These are phyloP conservation scores for Apiospora aurea DNA, from an alignment of 2,329 filamentous ascomycete genomes.

Conservation along the genomic window DNA sequence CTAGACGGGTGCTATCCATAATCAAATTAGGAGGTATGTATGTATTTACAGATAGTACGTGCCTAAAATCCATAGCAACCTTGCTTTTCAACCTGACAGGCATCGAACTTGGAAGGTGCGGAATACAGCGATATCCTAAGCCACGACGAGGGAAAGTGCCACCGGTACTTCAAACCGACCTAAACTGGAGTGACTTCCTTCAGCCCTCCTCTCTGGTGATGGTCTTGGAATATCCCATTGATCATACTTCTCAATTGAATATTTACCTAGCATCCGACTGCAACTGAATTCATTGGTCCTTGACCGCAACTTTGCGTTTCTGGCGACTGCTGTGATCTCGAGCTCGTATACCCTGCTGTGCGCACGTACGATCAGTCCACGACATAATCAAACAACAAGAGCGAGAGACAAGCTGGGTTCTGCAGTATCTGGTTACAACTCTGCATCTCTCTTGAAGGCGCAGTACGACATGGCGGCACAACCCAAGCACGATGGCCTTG, in stretches of 20 bases:
- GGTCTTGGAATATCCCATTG: not conserved
- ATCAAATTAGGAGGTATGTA: too few species aligned
- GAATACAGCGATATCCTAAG: not conserved
- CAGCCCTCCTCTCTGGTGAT: not conserved
- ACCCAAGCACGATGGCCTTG: not conserved
- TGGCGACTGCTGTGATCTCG: not conserved
- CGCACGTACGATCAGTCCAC: constrained; percentile 1
- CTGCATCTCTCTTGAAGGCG: not conserved
- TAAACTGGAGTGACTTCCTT: not conserved
- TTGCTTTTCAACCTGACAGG: not conserved
- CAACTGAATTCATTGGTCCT: not conserved
- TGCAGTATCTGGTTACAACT: constrained; percentile 12
- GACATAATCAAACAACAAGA: not conserved
- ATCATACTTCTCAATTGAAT: not conserved
- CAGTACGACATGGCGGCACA: constrained; percentile 24
- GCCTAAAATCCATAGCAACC: not conserved
- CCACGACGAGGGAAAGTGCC: not conserved
- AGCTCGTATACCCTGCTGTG: not conserved
- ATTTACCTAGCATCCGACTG: not conserved
- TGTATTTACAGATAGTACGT: not conserved
- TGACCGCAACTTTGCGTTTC: constrained; percentile 19
- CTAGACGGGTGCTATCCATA: too few species aligned
- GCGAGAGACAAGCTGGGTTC: not conserved
- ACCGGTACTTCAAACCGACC: not conserved
- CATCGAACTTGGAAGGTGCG: not conserved